These are phyloP conservation scores for Talinum fruticosum DNA, from an alignment of 148 eudicot genomes.

Conservation along the genomic window DNA sequence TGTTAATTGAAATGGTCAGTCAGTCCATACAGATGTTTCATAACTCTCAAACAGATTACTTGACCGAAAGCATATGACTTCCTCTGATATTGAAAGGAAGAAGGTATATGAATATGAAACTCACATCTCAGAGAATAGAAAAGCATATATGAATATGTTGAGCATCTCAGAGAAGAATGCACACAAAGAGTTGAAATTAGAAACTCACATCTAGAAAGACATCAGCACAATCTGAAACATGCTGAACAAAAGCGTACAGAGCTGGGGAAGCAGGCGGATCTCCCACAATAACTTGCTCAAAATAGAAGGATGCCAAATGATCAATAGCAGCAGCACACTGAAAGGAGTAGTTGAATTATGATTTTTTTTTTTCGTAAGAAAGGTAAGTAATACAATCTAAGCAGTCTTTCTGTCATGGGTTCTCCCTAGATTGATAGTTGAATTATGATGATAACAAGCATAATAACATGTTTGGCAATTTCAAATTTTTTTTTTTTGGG, in stretches of 20 bases:
- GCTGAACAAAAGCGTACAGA: conserved; percentile 59
- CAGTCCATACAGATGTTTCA: neutral
- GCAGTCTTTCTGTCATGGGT: too few species aligned
- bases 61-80: neutral
- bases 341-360: conserved; percentile 7
- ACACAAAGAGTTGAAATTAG: neutral
- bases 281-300: conserved; percentile 63
- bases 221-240: conserved; percentile 64
- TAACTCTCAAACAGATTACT: neutral
- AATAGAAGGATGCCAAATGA: conserved; percentile 81
- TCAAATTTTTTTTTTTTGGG: too few species aligned
- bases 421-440: too few species aligned
- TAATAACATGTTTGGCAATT: too few species aligned
- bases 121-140: neutral
- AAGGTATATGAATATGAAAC: too few species aligned
- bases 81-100: too few species aligned
- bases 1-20: neutral
- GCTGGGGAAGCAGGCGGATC: conserved; percentile 74
- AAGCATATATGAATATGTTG: neutral
- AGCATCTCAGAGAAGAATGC: neutral
- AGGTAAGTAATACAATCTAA: too few species aligned
- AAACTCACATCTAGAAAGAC: conserved; percentile 73
- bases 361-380: too few species aligned
- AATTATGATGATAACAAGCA: too few species aligned
- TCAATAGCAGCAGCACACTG: conserved; percentile 89